phyloP scores from a whole-genome alignment of 768 basidiomycete species.

The Lactarius psammicola region DNA sequence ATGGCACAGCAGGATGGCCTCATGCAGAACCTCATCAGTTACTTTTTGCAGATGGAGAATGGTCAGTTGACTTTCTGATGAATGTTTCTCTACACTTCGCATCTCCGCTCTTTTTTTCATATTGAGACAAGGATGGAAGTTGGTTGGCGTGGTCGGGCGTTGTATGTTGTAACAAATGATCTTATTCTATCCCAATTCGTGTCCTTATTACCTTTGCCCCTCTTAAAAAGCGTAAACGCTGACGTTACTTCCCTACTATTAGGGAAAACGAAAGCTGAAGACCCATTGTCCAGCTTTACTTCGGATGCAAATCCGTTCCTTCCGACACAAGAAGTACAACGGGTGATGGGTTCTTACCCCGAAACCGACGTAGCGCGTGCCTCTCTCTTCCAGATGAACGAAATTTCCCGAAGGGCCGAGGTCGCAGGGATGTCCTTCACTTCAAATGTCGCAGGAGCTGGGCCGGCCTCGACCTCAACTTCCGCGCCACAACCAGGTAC shows the following conservation, averaged over 20 bases:
- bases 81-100: constrained; percentile 10
- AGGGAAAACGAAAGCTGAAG: constrained; percentile 39
- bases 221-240: constrained; percentile 28
- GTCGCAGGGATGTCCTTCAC: constrained; percentile 42
- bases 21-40: constrained; percentile 78
- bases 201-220: constrained; percentile 32
- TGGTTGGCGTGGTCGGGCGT: constrained; percentile 3
- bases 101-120: background rate
- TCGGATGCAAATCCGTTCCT: constrained; percentile 51
- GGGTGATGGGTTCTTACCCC: constrained; percentile 47
- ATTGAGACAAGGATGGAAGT: constrained; percentile 12
- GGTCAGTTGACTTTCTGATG: constrained; percentile 41
- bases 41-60: constrained; percentile 71
- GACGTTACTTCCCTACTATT: constrained; percentile 24
- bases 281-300: constrained; percentile 30
- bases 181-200: constrained; percentile 38
- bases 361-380: constrained; percentile 64
- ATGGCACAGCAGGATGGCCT: constrained; percentile 83
- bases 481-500: constrained; percentile 24
- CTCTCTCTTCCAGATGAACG: constrained; percentile 74
- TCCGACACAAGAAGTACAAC: constrained; percentile 55
- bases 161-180: constrained; percentile 20
- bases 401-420: constrained; percentile 64
- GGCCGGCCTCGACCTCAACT: constrained; percentile 26
- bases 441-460: constrained; percentile 18